A percentile compares a stretch with the other conserved stretches of the same genome.
These are phyloP conservation scores for Myxozyma lipomycoides DNA, from an alignment of 805 yeast species.

Conservation along the genomic window DNA sequence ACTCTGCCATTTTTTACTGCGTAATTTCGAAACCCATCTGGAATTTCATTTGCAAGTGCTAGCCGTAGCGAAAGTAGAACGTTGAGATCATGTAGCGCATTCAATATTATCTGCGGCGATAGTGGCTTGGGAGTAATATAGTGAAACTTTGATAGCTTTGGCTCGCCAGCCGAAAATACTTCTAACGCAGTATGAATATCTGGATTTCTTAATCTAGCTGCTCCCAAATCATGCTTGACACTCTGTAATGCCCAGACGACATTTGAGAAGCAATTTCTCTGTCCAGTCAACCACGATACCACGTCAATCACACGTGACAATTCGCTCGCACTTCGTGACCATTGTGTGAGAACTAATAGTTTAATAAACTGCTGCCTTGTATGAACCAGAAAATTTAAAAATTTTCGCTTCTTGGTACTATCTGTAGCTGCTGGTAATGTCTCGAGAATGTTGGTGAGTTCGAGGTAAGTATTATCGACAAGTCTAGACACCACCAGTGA, in stretches of 20 bases:
- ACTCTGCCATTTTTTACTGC: conserved; percentile 72
- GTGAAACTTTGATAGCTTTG: conserved; percentile 26
- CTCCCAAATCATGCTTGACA: conserved; percentile 66
- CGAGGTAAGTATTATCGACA: conserved; percentile 59
- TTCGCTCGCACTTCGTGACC: conserved; percentile 74
- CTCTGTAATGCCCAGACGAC: conserved; percentile 62
- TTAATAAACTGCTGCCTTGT: conserved; percentile 81
- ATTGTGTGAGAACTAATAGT: conserved; percentile 78
- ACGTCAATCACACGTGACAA: conserved; percentile 77
- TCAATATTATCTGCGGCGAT: conserved; percentile 52
- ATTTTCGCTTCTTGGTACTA: conserved; percentile 58
- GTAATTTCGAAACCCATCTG: conserved; percentile 60
- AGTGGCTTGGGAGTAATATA: conserved; percentile 50
- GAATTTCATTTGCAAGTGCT: conserved; percentile 58
- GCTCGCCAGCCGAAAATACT: conserved; percentile 62
- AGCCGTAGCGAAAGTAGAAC: conserved; percentile 68
- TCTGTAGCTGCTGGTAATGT: conserved; percentile 58
- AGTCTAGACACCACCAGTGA: conserved; percentile 55
- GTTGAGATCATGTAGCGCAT: conserved; percentile 64
- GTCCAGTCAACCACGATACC: conserved; percentile 80
- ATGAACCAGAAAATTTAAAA: conserved; percentile 63
- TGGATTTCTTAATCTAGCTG: conserved; percentile 85
- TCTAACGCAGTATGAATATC: conserved; percentile 85
- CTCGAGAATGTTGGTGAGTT: conserved; percentile 57
- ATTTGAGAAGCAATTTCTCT: conserved; percentile 63